Percentiles rank a stretch among this genome's conserved stretches.
phyloP scores from a whole-genome alignment of 805 yeast genomes.

The Candida broadrunensis region DNA sequence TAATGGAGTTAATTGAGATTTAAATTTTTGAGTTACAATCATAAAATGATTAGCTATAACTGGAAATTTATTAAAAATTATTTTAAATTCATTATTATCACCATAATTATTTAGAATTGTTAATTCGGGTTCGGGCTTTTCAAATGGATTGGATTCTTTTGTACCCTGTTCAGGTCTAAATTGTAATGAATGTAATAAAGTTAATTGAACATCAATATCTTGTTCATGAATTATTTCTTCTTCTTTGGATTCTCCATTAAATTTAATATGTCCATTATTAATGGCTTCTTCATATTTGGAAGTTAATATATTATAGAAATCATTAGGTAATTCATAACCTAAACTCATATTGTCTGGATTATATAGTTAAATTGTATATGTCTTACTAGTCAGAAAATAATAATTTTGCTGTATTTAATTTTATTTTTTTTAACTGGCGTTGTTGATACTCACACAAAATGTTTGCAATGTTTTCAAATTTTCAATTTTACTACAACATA shows the following conservation, averaged over 20 bases:
- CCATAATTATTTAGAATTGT: conserved; percentile 56
- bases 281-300: conserved; percentile 49
- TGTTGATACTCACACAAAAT: too few species aligned
- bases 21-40: conserved; percentile 71
- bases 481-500: too few species aligned
- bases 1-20: conserved; percentile 69
- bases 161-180: conserved; percentile 41
- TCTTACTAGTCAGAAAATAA: background rate
- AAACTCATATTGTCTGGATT: background rate
- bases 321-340: conserved; percentile 31
- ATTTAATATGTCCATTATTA: conserved; percentile 43
- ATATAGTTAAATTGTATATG: background rate
- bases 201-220: conserved; percentile 23
- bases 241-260: conserved; percentile 46
- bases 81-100: conserved; percentile 47
- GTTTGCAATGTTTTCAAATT: too few species aligned
- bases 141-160: conserved; percentile 64
- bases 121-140: conserved; percentile 72
- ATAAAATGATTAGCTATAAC: conserved; percentile 76
- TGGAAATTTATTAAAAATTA: conserved; percentile 86
- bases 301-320: conserved; percentile 33
- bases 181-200: conserved; percentile 30
- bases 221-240: conserved; percentile 24
- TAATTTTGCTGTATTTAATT: background rate
- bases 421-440: too few species aligned